Evolutionary conservation across 2,329 filamentous ascomycete genomes (phyloP).

Genomic region (Aspergillus sp.): DNA sequence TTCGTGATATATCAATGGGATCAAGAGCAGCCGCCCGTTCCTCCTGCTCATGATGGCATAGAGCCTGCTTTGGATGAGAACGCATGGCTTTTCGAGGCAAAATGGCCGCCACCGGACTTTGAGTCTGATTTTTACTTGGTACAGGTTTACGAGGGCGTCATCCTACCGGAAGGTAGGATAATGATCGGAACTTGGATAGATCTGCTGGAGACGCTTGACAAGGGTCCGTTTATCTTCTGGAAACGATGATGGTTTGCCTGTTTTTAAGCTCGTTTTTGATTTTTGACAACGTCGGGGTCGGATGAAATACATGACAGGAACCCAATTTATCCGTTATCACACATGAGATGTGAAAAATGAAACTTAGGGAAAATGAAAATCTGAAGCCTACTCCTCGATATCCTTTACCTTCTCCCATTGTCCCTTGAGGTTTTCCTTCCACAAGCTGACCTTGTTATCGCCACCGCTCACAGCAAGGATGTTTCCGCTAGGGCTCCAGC

Average conservation of each 20-base stretch:
- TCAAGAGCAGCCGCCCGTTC: slow-evolving; percentile 19
- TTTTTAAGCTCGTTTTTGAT: not conserved
- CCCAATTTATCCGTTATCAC: slow-evolving; percentile 16
- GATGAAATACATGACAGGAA: slow-evolving; percentile 7
- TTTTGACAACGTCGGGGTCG: not conserved
- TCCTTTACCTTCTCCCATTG: slow-evolving; percentile 98
- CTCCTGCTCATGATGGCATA: slow-evolving; percentile 21
- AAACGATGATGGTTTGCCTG: slow-evolving; percentile 18
- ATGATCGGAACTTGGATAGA: slow-evolving; percentile 54
- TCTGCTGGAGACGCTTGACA: slow-evolving; percentile 23
- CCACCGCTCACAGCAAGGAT: slow-evolving; percentile 90
- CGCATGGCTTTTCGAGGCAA: slow-evolving; percentile 13
- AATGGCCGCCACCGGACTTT: slow-evolving; percentile 19
- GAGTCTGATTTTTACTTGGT: slow-evolving; percentile 34
- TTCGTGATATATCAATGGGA: slow-evolving; percentile 38
- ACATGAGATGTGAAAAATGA: slow-evolving; percentile 8
- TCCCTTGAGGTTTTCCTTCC: slow-evolving; percentile 97
- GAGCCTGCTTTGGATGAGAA: not conserved
- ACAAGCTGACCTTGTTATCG: slow-evolving; percentile 95
- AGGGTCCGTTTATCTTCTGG: slow-evolving; percentile 40
- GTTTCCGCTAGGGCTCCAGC: slow-evolving; percentile 96
- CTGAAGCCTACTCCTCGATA: slow-evolving; percentile 71
- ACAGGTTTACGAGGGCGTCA: slow-evolving; percentile 51
- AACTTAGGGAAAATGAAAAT: slow-evolving; percentile 4
- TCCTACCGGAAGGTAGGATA: slow-evolving; percentile 50